Evolutionary conservation across 306 rosid species (phyloP), one percentile per base, ranked within the genome.

Genomic region (Cicer judaicum): DNA sequence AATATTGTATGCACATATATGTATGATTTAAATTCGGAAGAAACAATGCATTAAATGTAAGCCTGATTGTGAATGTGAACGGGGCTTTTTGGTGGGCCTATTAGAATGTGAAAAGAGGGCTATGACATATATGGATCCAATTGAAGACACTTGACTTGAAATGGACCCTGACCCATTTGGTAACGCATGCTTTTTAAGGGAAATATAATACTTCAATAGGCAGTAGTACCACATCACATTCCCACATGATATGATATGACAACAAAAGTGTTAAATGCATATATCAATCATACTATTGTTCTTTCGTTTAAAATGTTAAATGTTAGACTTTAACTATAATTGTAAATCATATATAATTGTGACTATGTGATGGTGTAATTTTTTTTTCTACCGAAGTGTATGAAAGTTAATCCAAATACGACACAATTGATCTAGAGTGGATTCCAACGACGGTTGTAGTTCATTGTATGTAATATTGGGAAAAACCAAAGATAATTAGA

Each of bases 21-120:
- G 29, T 21, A 21, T 24, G 29, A 24, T 2, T 24, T 24, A 24
- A 24, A 24, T 24, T 24, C 29, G 29, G 29, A 24, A 64, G 42
- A 59, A 78, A n/a, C 38, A 21, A 67, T 21, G 40, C 13, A 38
- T 49, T 7, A 41, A 60, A 5, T 10, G 64, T 19, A 60, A 48
- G 44, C 47, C 42, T 29, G 50, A 6, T 38, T 13, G 46, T 36
- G 66, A 54, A 64, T 24, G 78, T 79, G 79, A 73, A 79, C 34
- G 18, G 14, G 63, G 69, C 63, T 66, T 73, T 65, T 73, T 24
- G 79, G 83, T 79, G 79, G 83, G 79, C 64, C 79, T 44, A 39
- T 41, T 21, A 10, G 46, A 43, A n/a, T 47, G 55, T 64, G 43
- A 8, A 5, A 46, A 42, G 57, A 63, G 61, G 52, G 49, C 50